Evolutionary conservation across 2,329 filamentous ascomycete species (phyloP).

Genomic region (Chrysoporthe puriensis): DNA sequence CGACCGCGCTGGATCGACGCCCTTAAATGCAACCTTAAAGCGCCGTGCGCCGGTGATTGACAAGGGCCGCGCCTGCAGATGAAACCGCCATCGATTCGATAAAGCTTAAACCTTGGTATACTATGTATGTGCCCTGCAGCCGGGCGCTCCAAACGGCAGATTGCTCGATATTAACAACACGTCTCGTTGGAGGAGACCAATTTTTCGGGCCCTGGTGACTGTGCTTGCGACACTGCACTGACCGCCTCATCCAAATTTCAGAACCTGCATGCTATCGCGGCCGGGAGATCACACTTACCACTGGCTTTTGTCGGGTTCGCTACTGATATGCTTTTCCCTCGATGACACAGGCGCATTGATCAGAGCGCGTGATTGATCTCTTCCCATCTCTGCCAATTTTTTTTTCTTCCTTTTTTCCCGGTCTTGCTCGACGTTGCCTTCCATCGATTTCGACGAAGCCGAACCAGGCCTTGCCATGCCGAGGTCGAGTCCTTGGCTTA

Average conservation of each 20-base stretch:
- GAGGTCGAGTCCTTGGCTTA: not conserved
- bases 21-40: slow-evolving; percentile 14
- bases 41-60: slow-evolving; percentile 25
- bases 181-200: not conserved
- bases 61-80: slow-evolving; percentile 18
- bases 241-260: not conserved
- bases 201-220: not conserved
- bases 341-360: not conserved
- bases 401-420: no score
- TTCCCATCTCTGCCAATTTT: not conserved
- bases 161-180: not conserved
- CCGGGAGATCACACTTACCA: no score
- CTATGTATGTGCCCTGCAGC: slow-evolving; percentile 1
- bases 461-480: not conserved
- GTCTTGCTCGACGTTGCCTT: not conserved
- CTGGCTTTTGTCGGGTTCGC: not conserved
- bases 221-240: not conserved
- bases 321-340: not conserved
- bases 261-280: not conserved
- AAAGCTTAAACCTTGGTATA: slow-evolving; percentile 19
- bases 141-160: not conserved
- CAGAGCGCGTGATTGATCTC: not conserved
- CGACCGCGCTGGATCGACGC: slow-evolving; percentile 12
- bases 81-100: slow-evolving; percentile 18
- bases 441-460: not conserved